phyloP scores from a whole-genome alignment of 495 filamentous ascomycete species.

The Penicillium salamii region DNA sequence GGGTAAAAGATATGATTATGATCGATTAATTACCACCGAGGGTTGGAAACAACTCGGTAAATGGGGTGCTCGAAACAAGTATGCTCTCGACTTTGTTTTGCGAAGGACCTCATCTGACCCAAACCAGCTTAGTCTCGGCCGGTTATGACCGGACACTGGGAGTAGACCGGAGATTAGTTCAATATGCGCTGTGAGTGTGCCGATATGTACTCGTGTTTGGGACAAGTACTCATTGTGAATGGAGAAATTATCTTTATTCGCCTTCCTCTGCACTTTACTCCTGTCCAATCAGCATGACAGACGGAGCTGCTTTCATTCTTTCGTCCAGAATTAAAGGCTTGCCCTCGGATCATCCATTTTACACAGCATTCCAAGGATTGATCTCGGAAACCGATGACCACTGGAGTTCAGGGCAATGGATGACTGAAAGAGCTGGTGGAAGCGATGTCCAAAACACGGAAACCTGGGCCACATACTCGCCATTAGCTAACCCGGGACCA shows the following conservation, averaged over 20 bases:
- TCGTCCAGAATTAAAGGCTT: conserved; percentile 43
- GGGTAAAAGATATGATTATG: conserved; percentile 37
- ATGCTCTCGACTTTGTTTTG: background rate
- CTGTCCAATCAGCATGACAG: conserved; percentile 69
- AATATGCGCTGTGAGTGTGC: conserved; percentile 29
- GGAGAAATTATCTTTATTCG: conserved; percentile 63
- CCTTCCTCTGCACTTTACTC: conserved; percentile 59
- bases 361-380: conserved; percentile 45
- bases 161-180: conserved; percentile 37
- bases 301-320: conserved; percentile 65
- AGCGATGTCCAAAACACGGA: conserved; percentile 72
- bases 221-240: conserved; percentile 35
- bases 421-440: conserved; percentile 77
- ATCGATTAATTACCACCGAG: conserved; percentile 38
- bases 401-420: conserved; percentile 84
- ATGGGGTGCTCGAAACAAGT: conserved; percentile 34
- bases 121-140: conserved; percentile 33
- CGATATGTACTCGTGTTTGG: background rate
- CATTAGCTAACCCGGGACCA: conserved; percentile 11
- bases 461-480: conserved; percentile 53
- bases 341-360: conserved; percentile 44
- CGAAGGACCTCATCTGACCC: background rate
- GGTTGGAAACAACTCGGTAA: conserved; percentile 41
- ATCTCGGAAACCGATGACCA: conserved; percentile 55
- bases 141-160: conserved; percentile 34